Percentiles rank a stretch among this genome's conserved stretches.
Evolutionary conservation across 2,329 filamentous ascomycete genomes (phyloP).

Genomic region (Cytospora piceae): DNA sequence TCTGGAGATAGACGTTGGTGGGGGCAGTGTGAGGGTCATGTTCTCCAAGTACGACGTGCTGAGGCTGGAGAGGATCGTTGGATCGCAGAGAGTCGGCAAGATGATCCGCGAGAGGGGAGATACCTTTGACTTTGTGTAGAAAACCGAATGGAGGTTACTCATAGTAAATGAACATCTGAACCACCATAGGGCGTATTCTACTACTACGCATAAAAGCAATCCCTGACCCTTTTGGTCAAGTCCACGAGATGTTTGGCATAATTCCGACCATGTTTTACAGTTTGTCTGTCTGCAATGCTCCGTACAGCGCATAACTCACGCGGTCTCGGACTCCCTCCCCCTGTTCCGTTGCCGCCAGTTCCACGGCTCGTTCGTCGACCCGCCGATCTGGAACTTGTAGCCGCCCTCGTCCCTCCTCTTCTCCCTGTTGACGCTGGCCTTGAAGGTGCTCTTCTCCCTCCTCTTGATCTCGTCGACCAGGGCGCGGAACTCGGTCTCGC

Average conservation of each 20-base stretch:
- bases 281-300: neutral
- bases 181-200: neutral
- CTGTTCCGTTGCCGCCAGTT: slow-evolving; percentile 27
- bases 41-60: slow-evolving; percentile 91
- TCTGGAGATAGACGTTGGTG: slow-evolving; percentile 57
- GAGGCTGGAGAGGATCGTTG: slow-evolving; percentile 86
- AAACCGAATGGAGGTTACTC: slow-evolving; percentile 20
- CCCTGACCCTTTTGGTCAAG: neutral
- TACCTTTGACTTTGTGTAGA: slow-evolving; percentile 91
- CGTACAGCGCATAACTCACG: neutral
- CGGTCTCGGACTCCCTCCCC: slow-evolving; percentile 5
- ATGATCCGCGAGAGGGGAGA: slow-evolving; percentile 86
- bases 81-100: slow-evolving; percentile 75
- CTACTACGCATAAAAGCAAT: neutral
- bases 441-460: slow-evolving; percentile 33
- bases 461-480: slow-evolving; percentile 55
- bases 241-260: neutral
- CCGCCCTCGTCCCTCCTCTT: slow-evolving; percentile 34
- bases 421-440: slow-evolving; percentile 11
- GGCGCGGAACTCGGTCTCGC: slow-evolving; percentile 68
- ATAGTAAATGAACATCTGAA: neutral
- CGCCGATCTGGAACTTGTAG: slow-evolving; percentile 37
- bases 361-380: slow-evolving; percentile 36
- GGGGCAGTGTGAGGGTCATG: slow-evolving; percentile 63
- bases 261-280: slow-evolving; percentile 8